phyloP scores from a whole-genome alignment of 768 basidiomycete species.

The Agrocybe praecox region DNA sequence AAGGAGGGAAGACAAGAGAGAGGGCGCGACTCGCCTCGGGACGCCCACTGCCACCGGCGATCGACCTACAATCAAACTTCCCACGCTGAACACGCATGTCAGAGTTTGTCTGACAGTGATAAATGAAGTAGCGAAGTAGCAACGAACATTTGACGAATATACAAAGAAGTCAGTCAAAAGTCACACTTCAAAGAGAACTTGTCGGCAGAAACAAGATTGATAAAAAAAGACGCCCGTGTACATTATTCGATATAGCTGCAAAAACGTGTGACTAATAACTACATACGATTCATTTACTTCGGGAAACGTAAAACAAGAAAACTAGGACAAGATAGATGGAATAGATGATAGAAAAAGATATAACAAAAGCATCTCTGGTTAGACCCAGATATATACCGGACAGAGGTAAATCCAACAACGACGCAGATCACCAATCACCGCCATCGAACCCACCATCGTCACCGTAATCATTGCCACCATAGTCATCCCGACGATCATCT shows the following conservation, averaged over 20 bases:
- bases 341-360: neutral
- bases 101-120: too few relatives aligned
- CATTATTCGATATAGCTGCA: too few relatives aligned
- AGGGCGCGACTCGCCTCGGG: neutral
- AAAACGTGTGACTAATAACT: neutral
- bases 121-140: too few relatives aligned
- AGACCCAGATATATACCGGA: neutral
- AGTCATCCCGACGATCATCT: constrained; percentile 1
- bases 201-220: too few relatives aligned
- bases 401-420: neutral
- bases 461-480: constrained; percentile 19
- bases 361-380: neutral
- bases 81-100: too few relatives aligned
- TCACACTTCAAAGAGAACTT: too few relatives aligned
- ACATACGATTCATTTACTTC: neutral
- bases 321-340: neutral
- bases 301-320: too few relatives aligned
- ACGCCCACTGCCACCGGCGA: neutral
- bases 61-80: too few relatives aligned
- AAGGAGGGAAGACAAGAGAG: too few relatives aligned
- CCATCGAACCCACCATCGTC: constrained; percentile 17
- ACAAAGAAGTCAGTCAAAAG: too few relatives aligned
- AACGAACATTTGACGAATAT: too few relatives aligned
- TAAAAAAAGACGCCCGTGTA: too few relatives aligned
- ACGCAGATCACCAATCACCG: constrained; percentile 11